phyloP scores from a whole-genome alignment of 2,329 filamentous ascomycete genomes.

The Beauveria scarabaeidicola region DNA sequence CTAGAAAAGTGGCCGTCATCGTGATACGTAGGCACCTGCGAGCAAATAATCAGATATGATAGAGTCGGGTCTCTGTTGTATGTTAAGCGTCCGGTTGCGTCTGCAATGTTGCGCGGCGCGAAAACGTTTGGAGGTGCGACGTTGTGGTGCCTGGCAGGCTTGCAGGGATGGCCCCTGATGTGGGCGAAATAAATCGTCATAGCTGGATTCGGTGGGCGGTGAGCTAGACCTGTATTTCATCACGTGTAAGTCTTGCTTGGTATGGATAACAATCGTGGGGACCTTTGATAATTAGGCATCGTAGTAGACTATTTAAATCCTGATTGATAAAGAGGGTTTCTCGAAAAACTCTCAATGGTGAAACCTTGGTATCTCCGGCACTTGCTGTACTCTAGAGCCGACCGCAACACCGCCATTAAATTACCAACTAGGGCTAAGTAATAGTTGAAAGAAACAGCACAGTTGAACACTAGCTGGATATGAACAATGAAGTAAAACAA shows the following conservation, averaged over 20 bases:
- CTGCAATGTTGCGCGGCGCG: not conserved
- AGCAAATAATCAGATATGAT: not conserved
- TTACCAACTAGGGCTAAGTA: too few relatives aligned
- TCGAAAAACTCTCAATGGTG: too few relatives aligned
- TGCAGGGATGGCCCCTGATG: not conserved
- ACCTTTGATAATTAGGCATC: too few relatives aligned
- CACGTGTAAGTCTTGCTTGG: not conserved
- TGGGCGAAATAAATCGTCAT: constrained; percentile 7
- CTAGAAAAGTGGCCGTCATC: constrained; percentile 23
- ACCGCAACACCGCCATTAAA: too few relatives aligned
- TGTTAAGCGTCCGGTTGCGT: not conserved
- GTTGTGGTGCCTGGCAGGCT: not conserved
- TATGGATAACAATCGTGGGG: too few relatives aligned
- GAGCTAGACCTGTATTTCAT: not conserved
- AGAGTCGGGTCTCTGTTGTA: not conserved
- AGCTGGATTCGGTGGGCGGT: constrained; percentile 1
- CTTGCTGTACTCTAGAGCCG: too few relatives aligned
- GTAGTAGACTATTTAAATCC: too few relatives aligned
- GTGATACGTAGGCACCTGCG: constrained; percentile 32
- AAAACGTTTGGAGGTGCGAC: not conserved
- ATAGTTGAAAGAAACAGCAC: too few relatives aligned
- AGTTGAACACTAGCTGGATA: too few relatives aligned
- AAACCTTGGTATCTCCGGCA: too few relatives aligned
- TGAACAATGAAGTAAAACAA: too few relatives aligned
- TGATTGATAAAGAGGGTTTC: too few relatives aligned